These are phyloP conservation scores for Penstemon eatonii DNA, from an alignment of 257 asterid species.

Conservation along the genomic window DNA sequence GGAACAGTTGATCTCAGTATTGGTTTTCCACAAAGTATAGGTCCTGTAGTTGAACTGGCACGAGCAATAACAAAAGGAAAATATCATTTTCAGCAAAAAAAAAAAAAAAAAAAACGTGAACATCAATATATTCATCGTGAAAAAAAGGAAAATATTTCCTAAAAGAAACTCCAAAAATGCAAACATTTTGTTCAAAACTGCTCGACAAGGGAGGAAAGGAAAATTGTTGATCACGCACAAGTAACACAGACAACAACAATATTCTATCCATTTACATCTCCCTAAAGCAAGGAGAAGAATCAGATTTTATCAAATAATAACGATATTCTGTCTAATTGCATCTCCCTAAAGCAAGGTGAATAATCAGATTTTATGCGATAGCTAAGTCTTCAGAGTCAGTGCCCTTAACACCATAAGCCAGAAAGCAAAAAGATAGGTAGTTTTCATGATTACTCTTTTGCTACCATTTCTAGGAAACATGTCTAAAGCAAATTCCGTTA, in stretches of 20 bases:
- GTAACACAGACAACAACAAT: conserved; percentile 9
- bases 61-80: conserved; percentile 19
- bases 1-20: conserved; percentile 78
- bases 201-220: conserved; percentile 3
- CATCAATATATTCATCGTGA: conserved; percentile 11
- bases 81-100: background rate
- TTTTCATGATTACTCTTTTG: background rate
- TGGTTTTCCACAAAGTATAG: conserved; percentile 87
- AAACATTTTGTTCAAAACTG: conserved; percentile 10
- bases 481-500: too few species aligned
- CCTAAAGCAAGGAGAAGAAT: background rate
- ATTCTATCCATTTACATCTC: conserved; percentile 2
- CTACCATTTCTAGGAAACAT: background rate
- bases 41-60: conserved; percentile 81
- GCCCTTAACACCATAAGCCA: too few species aligned
- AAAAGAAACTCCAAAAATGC: conserved; percentile 3
- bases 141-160: background rate
- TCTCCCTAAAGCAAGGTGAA: conserved; percentile 17
- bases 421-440: too few species aligned
- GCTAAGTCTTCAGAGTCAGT: conserved; percentile 7
- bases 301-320: too few species aligned
- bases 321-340: background rate
- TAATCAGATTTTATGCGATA: conserved; percentile 25
- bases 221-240: background rate
- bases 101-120: background rate